These are phyloP conservation scores for Sphaerulina musiva DNA, from an alignment of 2,329 filamentous ascomycete genomes.

Conservation along the genomic window DNA sequence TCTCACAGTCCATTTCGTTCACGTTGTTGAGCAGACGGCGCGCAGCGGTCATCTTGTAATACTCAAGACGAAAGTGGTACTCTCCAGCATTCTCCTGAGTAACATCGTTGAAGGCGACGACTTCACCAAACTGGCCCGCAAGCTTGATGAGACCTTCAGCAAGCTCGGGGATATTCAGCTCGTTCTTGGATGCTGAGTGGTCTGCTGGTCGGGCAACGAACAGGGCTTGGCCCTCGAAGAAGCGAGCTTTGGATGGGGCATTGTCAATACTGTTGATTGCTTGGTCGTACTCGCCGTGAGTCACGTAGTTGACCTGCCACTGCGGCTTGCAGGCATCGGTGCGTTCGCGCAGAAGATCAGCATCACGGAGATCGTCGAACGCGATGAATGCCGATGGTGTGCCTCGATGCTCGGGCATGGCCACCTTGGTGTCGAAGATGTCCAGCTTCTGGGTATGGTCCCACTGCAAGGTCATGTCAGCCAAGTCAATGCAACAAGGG, in stretches of 20 bases:
- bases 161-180: conserved; percentile 9
- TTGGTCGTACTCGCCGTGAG: neutral
- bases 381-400: conserved; percentile 23
- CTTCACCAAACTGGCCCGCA: conserved; percentile 21
- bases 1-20: conserved; percentile 5
- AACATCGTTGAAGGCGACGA: conserved; percentile 21
- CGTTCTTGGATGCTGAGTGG: conserved; percentile 14
- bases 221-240: conserved; percentile 27
- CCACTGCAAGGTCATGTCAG: conserved; percentile 22
- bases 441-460: conserved; percentile 14
- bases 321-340: conserved; percentile 5
- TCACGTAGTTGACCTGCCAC: conserved; percentile 14
- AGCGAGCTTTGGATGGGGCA: neutral
- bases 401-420: neutral
- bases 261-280: conserved; percentile 1
- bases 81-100: conserved; percentile 12
- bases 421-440: conserved; percentile 11
- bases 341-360: conserved; percentile 23
- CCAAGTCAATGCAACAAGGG: neutral
- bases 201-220: conserved; percentile 18
- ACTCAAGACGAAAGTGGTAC: conserved; percentile 27
- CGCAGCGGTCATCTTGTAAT: conserved; percentile 23
- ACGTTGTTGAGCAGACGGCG: conserved; percentile 14
- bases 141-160: conserved; percentile 8
- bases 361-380: conserved; percentile 36